Evolutionary conservation across 495 filamentous ascomycete genomes (phyloP).

Genomic region (Jackrogersella multiformis): DNA sequence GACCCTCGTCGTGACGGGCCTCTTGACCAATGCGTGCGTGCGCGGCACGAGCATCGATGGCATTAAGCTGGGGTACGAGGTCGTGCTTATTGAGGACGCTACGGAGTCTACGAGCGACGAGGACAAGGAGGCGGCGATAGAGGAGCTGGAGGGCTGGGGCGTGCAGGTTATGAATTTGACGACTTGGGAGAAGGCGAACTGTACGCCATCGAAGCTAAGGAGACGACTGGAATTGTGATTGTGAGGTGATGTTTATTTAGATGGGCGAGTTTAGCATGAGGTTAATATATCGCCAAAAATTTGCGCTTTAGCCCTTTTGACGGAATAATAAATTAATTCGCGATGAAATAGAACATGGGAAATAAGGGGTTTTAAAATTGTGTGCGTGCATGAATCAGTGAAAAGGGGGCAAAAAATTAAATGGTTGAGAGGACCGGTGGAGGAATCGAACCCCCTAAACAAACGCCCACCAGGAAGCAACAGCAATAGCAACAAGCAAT

Average conservation of each 20-base stretch:
- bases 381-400: background rate
- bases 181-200: slow-evolving; percentile 39
- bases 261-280: background rate
- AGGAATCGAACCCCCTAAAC: slow-evolving; percentile 2
- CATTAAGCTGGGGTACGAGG: slow-evolving; percentile 46
- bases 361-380: background rate
- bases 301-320: background rate
- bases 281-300: background rate
- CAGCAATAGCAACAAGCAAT: background rate
- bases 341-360: background rate
- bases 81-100: slow-evolving; percentile 44
- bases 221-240: slow-evolving; percentile 18
- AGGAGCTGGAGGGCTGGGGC: slow-evolving; percentile 43
- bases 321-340: background rate
- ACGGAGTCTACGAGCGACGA: slow-evolving; percentile 36
- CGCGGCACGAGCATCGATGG: slow-evolving; percentile 46
- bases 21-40: slow-evolving; percentile 47
- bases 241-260: no score
- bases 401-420: background rate
- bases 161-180: slow-evolving; percentile 43
- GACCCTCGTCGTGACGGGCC: slow-evolving; percentile 41
- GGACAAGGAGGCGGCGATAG: slow-evolving; percentile 38
- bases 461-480: background rate
- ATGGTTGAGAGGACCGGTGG: background rate
- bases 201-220: slow-evolving; percentile 14